Conservation (phyloP, 2,329 filamentous ascomycete genomes). For the Verticillium tricorpus region DNA sequence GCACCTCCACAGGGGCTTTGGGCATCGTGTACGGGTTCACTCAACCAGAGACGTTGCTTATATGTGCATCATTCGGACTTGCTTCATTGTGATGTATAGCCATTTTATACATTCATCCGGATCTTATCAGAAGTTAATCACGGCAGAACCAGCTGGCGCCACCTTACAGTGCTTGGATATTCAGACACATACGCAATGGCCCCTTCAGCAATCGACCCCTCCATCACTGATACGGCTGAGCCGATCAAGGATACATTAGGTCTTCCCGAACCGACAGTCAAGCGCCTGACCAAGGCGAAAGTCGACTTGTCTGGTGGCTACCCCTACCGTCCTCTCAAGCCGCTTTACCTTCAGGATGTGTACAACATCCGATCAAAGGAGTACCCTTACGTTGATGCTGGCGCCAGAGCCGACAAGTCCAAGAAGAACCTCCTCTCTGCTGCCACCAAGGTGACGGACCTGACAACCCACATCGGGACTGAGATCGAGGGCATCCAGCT, state of each 20-base stretch:
- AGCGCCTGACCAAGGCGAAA: slow-evolving; percentile 61
- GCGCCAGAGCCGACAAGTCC: slow-evolving; percentile 58
- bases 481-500: slow-evolving; percentile 61
- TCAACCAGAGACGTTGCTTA: background rate
- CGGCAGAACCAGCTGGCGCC: background rate
- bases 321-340: slow-evolving; percentile 63
- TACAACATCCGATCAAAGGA: slow-evolving; percentile 58
- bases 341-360: slow-evolving; percentile 66
- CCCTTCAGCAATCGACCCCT: slow-evolving; percentile 55
- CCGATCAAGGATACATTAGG: slow-evolving; percentile 61
- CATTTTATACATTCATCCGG: too few relatives aligned
- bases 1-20: background rate
- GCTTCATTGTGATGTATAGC: background rate
- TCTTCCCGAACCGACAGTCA: slow-evolving; percentile 52
- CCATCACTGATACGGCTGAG: slow-evolving; percentile 58
- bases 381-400: slow-evolving; percentile 54
- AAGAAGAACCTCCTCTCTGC: slow-evolving; percentile 58
- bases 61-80: background rate
- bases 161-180: too few relatives aligned
- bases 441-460: slow-evolving; percentile 57
- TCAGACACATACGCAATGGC: slow-evolving; percentile 27
- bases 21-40: background rate
- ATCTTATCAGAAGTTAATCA: background rate
- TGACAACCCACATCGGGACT: slow-evolving; percentile 59
- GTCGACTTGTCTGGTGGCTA: slow-evolving; percentile 68